These are phyloP conservation scores for Populus davidiana DNA, from an alignment of 345 rosid species.

Conservation along the genomic window DNA sequence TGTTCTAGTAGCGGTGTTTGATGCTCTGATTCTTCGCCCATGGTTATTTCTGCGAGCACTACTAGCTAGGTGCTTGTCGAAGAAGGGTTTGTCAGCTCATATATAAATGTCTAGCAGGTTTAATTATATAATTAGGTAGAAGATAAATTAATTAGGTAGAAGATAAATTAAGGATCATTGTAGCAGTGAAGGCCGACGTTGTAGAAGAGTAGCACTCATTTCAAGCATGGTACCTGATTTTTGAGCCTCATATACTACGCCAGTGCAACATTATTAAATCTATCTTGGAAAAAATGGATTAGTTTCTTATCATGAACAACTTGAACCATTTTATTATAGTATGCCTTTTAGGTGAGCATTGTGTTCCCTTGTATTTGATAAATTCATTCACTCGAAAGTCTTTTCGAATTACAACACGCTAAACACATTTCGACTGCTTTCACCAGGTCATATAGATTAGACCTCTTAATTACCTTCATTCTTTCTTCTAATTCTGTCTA, in stretches of 20 bases:
- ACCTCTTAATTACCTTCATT: no score
- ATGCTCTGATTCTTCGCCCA: conserved; percentile 20
- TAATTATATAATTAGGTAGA: neutral
- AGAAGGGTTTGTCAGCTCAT: neutral
- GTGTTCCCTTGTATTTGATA: no score
- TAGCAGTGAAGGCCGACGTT: neutral
- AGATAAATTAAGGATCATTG: neutral
- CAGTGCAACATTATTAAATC: no score
- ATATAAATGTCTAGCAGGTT: neutral
- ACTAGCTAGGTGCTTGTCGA: neutral
- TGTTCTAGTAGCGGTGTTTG: conserved; percentile 51
- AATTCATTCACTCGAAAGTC: no score
- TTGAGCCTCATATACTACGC: neutral
- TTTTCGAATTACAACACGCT: no score
- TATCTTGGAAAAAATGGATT: no score
- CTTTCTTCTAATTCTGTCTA: no score
- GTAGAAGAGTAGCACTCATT: neutral
- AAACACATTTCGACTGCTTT: no score
- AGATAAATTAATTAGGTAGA: neutral
- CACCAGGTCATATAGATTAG: no score
- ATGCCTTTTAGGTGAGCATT: no score
- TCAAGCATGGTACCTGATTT: neutral
- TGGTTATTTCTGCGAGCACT: neutral
- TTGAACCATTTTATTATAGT: no score
- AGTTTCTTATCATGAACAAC: no score